Evolutionary conservation across 257 asterid species (phyloP), one percentile per base, ranked within the genome.

Genomic region (Solanum pinnatisectum): DNA sequence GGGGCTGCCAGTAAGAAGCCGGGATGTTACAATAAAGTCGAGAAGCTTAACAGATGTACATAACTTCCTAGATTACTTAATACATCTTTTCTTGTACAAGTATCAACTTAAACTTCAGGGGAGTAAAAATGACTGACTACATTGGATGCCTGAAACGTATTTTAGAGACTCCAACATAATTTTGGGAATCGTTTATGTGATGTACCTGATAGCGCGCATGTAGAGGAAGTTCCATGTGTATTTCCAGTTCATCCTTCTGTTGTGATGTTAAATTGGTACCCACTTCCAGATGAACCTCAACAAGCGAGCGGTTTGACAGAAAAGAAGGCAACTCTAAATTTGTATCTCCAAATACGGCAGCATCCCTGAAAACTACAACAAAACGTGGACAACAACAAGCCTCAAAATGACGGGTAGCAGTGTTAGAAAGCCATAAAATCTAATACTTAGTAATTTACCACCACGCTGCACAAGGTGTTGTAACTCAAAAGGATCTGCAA

Each of bases 401-500:
- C 46, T 67, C 68, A 22, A 18, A 36, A 30, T 30, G n/a, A 46
- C 14, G 33, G 84, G 4, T 4, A 20, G n/a, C 25, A 63, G 15
- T 3, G 23, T 23, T 40, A 10, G 37, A 60, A 87, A 36, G 16
- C 25, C 73, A 70, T 5, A 88, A 25, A 44, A 71, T 60, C 33
- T 9, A 11, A 25, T 35, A 5, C 36, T 67, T 27, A 78, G 90
- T 49, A 65, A 74, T 46, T 27, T 95, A 96, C 98, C 98, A 73
- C 91, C 93, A 10, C 95, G 95, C n/a, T 91, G 95, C 76, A 95
- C 93, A 86, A 95, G 95, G 92, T 94, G 98, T 74, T 96, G 95
- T 89, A 97, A 94, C 92, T 97, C 98, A 90, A 97, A 97, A 70
- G 98, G 97, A 91, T 97, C 99, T 35, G 98, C 94, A 88, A 97